These are phyloP conservation scores for Hymenoscyphus repandus DNA, from an alignment of 2,329 filamentous ascomycete species.

Conservation along the genomic window DNA sequence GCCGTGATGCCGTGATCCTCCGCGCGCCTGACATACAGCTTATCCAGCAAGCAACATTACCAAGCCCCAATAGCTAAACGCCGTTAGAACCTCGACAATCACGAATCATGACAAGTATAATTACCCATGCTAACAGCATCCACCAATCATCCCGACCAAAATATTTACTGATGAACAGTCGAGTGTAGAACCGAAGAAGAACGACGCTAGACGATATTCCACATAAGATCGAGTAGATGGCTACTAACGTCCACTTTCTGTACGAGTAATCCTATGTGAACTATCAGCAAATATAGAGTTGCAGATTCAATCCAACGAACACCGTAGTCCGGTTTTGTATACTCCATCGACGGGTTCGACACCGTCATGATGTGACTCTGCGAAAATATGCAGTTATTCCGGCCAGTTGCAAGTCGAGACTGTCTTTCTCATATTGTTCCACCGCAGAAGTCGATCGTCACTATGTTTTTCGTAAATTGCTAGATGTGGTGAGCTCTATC, in stretches of 20 bases:
- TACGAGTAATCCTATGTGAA: background rate
- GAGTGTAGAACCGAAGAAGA: constrained; percentile 5
- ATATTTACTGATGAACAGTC: constrained; percentile 2
- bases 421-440: too few species aligned
- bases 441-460: too few species aligned
- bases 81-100: background rate
- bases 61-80: background rate
- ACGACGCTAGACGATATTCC: background rate
- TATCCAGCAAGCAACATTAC: constrained; percentile 1
- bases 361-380: too few species aligned
- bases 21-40: background rate
- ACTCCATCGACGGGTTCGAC: too few species aligned
- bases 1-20: background rate
- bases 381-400: too few species aligned
- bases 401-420: too few species aligned
- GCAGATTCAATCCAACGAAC: too few species aligned
- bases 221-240: background rate
- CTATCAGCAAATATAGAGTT: background rate
- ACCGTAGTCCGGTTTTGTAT: too few species aligned
- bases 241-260: background rate
- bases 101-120: background rate
- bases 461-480: too few species aligned
- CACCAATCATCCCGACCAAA: constrained; percentile 7
- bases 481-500: too few species aligned
- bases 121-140: constrained; percentile 5